Conservation (phyloP, 306 rosid species). For the Acacia acuminata region DNA sequence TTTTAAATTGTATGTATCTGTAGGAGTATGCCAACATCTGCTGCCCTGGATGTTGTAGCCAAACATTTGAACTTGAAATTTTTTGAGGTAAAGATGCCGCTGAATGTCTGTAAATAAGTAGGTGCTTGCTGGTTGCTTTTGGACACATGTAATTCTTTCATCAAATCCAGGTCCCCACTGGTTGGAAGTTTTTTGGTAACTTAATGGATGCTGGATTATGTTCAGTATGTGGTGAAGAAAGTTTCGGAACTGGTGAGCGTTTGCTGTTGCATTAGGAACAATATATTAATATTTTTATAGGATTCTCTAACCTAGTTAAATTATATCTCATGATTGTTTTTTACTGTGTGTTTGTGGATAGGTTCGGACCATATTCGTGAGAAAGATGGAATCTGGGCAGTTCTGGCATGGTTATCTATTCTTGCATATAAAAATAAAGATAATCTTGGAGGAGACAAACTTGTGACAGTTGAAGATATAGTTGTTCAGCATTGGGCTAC, state of each 20-base stretch:
- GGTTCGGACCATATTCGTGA: slow-evolving; percentile 98
- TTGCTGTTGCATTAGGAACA: slow-evolving; percentile 26
- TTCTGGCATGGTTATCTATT: slow-evolving; percentile 92
- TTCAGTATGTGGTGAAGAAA: slow-evolving; percentile 96
- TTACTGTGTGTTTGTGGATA: slow-evolving; percentile 41
- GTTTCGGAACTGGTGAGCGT: slow-evolving; percentile 93
- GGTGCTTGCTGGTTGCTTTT: slow-evolving; percentile 14
- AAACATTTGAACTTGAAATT: slow-evolving; percentile 86
- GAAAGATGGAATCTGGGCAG: slow-evolving; percentile 99
- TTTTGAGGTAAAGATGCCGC: slow-evolving; percentile 70
- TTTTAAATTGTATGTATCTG: slow-evolving; percentile 30
- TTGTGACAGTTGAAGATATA: slow-evolving; percentile 92
- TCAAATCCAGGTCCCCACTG: slow-evolving; percentile 83
- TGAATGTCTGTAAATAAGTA: slow-evolving; percentile 9
- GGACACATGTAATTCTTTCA: not conserved
- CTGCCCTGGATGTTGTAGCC: slow-evolving; percentile 99
- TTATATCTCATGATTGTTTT: slow-evolving; percentile 33
- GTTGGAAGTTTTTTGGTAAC: slow-evolving; percentile 98
- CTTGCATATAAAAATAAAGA: slow-evolving; percentile 85
- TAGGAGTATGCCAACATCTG: slow-evolving; percentile 99
- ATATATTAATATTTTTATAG: slow-evolving; percentile 1
- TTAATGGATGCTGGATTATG: slow-evolving; percentile 97
- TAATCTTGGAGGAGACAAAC: slow-evolving; percentile 68
- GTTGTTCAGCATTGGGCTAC: slow-evolving; percentile 94
- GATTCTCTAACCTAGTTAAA: not conserved